Evolutionary conservation across 257 asterid genomes (phyloP).

Genomic region (Solanum medicagineum): DNA sequence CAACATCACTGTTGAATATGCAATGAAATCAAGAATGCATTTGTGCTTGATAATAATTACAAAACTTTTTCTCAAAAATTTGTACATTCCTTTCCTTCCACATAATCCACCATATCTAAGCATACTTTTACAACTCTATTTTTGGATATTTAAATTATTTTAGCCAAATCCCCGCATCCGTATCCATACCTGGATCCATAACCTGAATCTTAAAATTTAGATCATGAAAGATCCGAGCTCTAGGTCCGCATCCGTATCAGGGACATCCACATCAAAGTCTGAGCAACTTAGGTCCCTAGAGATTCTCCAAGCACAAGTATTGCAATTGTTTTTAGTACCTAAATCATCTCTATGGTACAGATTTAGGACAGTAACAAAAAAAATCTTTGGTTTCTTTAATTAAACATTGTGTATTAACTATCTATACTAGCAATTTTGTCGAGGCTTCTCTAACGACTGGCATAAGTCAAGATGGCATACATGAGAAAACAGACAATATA

Average conservation of each 20-base stretch:
- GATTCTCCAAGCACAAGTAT: neutral
- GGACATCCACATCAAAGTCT: neutral
- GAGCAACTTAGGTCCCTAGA: neutral
- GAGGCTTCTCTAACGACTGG: neutral
- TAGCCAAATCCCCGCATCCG: neutral
- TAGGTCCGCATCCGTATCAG: neutral
- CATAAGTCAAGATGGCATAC: neutral
- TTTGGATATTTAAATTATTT: neutral
- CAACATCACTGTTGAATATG: neutral
- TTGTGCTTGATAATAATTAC: neutral
- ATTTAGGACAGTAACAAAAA: neutral
- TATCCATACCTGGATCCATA: neutral
- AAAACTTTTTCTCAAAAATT: neutral
- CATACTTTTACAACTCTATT: neutral
- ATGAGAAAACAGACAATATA: neutral
- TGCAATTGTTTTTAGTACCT: neutral
- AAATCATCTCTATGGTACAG: neutral
- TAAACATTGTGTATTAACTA: neutral
- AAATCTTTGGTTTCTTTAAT: neutral
- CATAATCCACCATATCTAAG: neutral
- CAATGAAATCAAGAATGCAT: neutral
- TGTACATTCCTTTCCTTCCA: neutral
- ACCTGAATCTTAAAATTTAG: neutral
- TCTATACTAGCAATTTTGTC: neutral
- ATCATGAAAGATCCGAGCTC: neutral